Percentiles rank a stretch among this genome's conserved stretches.
phyloP scores from a whole-genome alignment of 495 filamentous ascomycete species.

The Penicillium steckii region DNA sequence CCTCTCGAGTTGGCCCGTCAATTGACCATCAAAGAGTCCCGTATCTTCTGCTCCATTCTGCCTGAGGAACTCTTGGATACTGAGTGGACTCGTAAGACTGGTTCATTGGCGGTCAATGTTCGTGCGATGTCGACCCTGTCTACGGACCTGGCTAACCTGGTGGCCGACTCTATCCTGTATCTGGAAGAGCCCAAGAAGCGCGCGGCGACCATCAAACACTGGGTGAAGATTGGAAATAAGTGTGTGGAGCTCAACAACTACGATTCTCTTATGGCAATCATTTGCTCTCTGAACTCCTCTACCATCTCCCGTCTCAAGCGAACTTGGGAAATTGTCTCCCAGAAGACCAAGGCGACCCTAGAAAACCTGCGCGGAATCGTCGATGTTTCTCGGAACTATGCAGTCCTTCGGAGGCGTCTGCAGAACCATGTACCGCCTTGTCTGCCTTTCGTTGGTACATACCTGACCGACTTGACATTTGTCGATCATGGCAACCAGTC shows the following conservation, averaged over 20 bases:
- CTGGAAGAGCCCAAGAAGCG: slow-evolving; percentile 88
- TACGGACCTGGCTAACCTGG: slow-evolving; percentile 86
- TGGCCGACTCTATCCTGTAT: slow-evolving; percentile 91
- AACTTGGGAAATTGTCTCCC: slow-evolving; percentile 90
- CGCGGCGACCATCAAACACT: slow-evolving; percentile 90
- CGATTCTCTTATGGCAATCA: slow-evolving; percentile 93
- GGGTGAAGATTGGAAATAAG: slow-evolving; percentile 91
- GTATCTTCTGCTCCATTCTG: slow-evolving; percentile 87
- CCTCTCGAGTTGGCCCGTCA: slow-evolving; percentile 90
- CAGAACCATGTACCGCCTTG: slow-evolving; percentile 90
- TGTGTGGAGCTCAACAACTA: slow-evolving; percentile 93
- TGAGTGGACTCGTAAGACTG: slow-evolving; percentile 87
- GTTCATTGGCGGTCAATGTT: slow-evolving; percentile 82
- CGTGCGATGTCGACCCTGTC: slow-evolving; percentile 92
- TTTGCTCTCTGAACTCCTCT: slow-evolving; percentile 87
- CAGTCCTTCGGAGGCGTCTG: slow-evolving; percentile 81
- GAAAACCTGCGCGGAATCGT: slow-evolving; percentile 77
- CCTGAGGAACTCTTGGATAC: slow-evolving; percentile 92
- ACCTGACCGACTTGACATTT: slow-evolving; percentile 76
- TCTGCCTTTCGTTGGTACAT: slow-evolving; percentile 94
- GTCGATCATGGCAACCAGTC: slow-evolving; percentile 92
- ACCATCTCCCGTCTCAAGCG: slow-evolving; percentile 87
- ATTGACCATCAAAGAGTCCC: slow-evolving; percentile 89
- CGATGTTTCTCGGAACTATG: slow-evolving; percentile 87
- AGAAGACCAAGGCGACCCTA: slow-evolving; percentile 78